Evolutionary conservation across 1,284 basidiomycete species (phyloP).

Genomic region (Coniferiporia sulphurascens): DNA sequence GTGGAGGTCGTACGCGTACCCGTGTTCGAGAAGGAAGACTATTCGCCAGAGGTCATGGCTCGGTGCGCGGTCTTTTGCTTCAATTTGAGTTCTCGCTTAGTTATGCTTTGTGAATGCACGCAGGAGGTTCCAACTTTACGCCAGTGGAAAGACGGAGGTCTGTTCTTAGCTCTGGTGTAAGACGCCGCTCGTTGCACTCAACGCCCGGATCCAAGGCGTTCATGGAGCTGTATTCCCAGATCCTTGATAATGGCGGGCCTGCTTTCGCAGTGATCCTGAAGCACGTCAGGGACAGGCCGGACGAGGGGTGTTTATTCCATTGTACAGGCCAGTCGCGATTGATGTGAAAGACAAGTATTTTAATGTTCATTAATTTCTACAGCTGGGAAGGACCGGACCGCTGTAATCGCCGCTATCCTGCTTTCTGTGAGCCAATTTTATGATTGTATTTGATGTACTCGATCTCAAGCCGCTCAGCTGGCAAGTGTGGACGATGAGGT

Average conservation of each 20-base stretch:
- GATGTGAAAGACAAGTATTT: not conserved
- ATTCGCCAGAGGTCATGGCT: slow-evolving; percentile 76
- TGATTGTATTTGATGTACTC: not conserved
- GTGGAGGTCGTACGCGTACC: slow-evolving; percentile 55
- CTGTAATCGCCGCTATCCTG: slow-evolving; percentile 67
- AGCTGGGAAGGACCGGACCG: slow-evolving; percentile 77
- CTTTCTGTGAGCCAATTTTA: slow-evolving; percentile 46
- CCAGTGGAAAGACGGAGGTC: slow-evolving; percentile 74
- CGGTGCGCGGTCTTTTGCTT: slow-evolving; percentile 51
- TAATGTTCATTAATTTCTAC: not conserved
- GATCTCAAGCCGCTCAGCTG: slow-evolving; percentile 39
- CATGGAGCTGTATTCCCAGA: slow-evolving; percentile 75
- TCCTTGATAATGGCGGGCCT: slow-evolving; percentile 62
- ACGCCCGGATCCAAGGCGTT: slow-evolving; percentile 48
- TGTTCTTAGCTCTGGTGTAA: slow-evolving; percentile 14
- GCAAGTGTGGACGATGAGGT: slow-evolving; percentile 58
- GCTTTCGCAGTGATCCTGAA: slow-evolving; percentile 62
- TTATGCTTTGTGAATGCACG: slow-evolving; percentile 20
- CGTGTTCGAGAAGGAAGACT: slow-evolving; percentile 69
- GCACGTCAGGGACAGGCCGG: slow-evolving; percentile 64
- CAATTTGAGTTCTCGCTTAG: not conserved
- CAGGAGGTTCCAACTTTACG: slow-evolving; percentile 71
- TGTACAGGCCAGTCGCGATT: slow-evolving; percentile 50
- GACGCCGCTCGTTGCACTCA: not conserved
- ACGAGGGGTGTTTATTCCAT: slow-evolving; percentile 62